phyloP scores from a whole-genome alignment of 106 monocot genomes.

The Acanthochlamys bracteata region DNA sequence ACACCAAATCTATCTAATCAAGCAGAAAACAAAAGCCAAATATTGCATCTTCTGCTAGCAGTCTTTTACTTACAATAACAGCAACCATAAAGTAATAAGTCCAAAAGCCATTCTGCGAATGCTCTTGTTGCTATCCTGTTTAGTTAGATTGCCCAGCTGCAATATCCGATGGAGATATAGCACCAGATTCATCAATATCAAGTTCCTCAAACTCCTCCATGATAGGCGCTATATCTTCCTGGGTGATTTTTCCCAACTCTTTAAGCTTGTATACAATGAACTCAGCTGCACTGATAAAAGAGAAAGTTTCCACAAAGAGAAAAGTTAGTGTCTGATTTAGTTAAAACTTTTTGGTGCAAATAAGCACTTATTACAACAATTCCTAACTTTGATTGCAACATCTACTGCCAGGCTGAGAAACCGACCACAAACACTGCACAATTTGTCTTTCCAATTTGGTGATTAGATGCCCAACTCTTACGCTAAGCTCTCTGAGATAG shows the following conservation, averaged over 20 bases:
- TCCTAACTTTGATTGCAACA: neutral
- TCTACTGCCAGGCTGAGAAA: too few relatives aligned
- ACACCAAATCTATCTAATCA: too few relatives aligned
- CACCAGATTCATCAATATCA: conserved; percentile 73
- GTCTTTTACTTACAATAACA: too few relatives aligned
- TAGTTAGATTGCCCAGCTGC: conserved; percentile 27
- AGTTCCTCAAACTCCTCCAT: conserved; percentile 91
- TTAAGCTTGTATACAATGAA: conserved; percentile 94
- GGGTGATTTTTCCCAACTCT: conserved; percentile 88
- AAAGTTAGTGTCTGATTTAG: neutral
- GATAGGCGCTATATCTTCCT: conserved; percentile 68
- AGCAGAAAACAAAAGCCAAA: too few relatives aligned
- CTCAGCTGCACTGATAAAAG: conserved; percentile 60
- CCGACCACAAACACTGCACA: too few relatives aligned
- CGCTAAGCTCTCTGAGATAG: too few relatives aligned
- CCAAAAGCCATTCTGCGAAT: too few relatives aligned
- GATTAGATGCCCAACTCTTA: too few relatives aligned
- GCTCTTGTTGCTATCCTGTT: too few relatives aligned
- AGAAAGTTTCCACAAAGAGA: neutral
- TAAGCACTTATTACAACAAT: neutral
- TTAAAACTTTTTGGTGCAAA: neutral
- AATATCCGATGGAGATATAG: conserved; percentile 45
- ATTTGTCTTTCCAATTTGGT: too few relatives aligned
- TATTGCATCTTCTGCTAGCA: too few relatives aligned
- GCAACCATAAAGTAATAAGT: too few relatives aligned